These are phyloP conservation scores for Alternaria tenuissima DNA, from an alignment of 2,329 filamentous ascomycete genomes.

Conservation along the genomic window DNA sequence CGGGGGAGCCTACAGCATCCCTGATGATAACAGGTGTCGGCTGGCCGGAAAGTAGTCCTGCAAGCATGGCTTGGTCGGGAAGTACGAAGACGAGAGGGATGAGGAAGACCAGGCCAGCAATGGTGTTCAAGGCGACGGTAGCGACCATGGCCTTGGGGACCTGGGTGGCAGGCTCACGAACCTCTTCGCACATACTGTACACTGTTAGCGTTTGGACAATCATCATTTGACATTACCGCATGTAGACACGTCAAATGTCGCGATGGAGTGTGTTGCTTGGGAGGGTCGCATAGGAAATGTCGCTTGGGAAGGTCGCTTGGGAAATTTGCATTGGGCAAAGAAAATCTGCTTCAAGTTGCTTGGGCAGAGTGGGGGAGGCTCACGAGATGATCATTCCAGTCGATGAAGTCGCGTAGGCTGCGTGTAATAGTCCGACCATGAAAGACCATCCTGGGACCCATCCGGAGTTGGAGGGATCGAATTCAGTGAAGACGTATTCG, in stretches of 20 bases:
- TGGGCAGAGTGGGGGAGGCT: slow-evolving; percentile 52
- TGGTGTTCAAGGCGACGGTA: slow-evolving; percentile 71
- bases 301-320: slow-evolving; percentile 31
- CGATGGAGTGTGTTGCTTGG: slow-evolving; percentile 26
- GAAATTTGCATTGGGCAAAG: slow-evolving; percentile 28
- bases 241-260: slow-evolving; percentile 26
- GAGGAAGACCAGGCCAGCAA: slow-evolving; percentile 72
- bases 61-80: slow-evolving; percentile 66
- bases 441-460: slow-evolving; percentile 78
- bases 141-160: slow-evolving; percentile 76
- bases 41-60: slow-evolving; percentile 64
- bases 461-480: slow-evolving; percentile 70
- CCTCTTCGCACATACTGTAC: slow-evolving; percentile 77
- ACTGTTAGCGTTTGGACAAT: slow-evolving; percentile 36
- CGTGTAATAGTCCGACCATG: slow-evolving; percentile 75
- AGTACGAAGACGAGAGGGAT: slow-evolving; percentile 75
- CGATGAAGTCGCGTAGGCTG: slow-evolving; percentile 76
- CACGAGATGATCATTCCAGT: slow-evolving; percentile 83
- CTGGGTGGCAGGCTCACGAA: slow-evolving; percentile 69
- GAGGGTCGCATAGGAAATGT: slow-evolving; percentile 26
- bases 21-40: slow-evolving; percentile 72
- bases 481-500: slow-evolving; percentile 71
- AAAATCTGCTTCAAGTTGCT: slow-evolving; percentile 33
- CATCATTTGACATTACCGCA: slow-evolving; percentile 21
- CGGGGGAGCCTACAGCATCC: slow-evolving; percentile 66